Base-by-base conservation (phyloP, 2,329 filamentous ascomycete genomes). In the Sarocladium oryzae region DNA sequence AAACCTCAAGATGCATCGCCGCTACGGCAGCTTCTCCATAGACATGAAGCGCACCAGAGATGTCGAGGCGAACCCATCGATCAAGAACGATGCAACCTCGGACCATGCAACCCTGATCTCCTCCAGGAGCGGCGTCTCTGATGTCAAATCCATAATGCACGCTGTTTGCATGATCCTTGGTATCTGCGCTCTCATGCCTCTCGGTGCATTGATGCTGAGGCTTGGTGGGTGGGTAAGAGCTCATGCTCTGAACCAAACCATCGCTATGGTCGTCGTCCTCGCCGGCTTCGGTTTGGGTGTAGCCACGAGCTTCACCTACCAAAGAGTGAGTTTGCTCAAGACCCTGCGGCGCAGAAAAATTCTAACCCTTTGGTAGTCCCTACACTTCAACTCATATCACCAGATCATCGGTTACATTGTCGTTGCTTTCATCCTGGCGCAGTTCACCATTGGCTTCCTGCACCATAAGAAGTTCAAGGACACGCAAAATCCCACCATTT, bases 401-500 rank as follows among this genome's bases (percentile, higher is more conserved):
- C 81, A 84, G 58, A 69, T 84, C 48, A 66, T 85, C 52, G 82
- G 82, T 8, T 69, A 81, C 52, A 60, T 83, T 15, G 65, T 82
- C 35, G 67, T 79, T 41, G 64, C 72, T 38, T 70, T 76, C 48
- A 63, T 82, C 49, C 61, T 84, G 15, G 66, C 60, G 4, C 79
- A 84, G 57, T 75, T 81, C 53, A 62, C 67, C 2, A 61, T 84
- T 13, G 81, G 81, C 24, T 69, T 77, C 55, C 56, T 81, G 51
- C 77, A 83, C 56, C 81, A 84, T 57, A 67, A 71, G 43, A 68
- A 75, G 33, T 81, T 70, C 61, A 76, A 73, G 58, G 67, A 70
- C 61, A 79, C 75, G 2, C 66, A 74, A 52, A 54, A 69, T 20
- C 64, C 75, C 1, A 78, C 78, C 23, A 70, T 71, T 56, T 69